These are phyloP conservation scores for Diddensiella transvaalensis DNA, from an alignment of 805 yeast genomes.

Conservation along the genomic window DNA sequence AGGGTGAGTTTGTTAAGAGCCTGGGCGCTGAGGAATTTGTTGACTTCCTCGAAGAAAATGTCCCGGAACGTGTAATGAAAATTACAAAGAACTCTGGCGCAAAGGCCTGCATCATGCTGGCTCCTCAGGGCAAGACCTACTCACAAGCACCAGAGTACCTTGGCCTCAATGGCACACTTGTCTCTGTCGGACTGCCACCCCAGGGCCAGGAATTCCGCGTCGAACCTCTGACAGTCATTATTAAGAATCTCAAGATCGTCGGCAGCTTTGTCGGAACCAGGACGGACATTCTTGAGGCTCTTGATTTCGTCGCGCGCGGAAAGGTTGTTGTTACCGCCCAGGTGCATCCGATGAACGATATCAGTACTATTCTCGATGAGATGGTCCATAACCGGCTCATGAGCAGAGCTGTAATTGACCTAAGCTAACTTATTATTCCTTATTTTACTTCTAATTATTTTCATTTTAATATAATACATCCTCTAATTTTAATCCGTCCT, in stretches of 20 bases:
- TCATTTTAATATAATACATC: no score
- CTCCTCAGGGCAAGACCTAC: constrained; percentile 20
- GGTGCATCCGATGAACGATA: constrained; percentile 16
- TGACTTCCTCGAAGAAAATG: constrained; percentile 41
- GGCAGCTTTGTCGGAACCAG: constrained; percentile 29
- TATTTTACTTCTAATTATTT: no score
- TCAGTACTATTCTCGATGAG: constrained; percentile 16
- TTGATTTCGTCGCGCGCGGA: constrained; percentile 25
- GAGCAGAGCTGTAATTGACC: constrained; percentile 29
- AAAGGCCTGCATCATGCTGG: constrained; percentile 22
- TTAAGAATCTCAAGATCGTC: constrained; percentile 17
- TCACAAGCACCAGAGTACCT: constrained; percentile 20
- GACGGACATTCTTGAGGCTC: constrained; percentile 25
- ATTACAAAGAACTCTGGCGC: constrained; percentile 27
- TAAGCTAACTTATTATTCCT: no score
- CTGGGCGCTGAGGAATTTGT: constrained; percentile 54
- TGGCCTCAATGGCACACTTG: constrained; percentile 24
- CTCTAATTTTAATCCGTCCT: no score
- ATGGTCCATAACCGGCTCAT: constrained; percentile 21
- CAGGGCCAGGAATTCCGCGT: constrained; percentile 15
- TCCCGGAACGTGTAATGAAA: constrained; percentile 23
- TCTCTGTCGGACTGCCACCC: constrained; percentile 26
- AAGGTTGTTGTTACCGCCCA: constrained; percentile 20
- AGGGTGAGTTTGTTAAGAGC: constrained; percentile 42
- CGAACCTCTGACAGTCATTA: constrained; percentile 17